phyloP scores from a whole-genome alignment of 73 alveolate species.

The Tetrahymena malaccensis region DNA sequence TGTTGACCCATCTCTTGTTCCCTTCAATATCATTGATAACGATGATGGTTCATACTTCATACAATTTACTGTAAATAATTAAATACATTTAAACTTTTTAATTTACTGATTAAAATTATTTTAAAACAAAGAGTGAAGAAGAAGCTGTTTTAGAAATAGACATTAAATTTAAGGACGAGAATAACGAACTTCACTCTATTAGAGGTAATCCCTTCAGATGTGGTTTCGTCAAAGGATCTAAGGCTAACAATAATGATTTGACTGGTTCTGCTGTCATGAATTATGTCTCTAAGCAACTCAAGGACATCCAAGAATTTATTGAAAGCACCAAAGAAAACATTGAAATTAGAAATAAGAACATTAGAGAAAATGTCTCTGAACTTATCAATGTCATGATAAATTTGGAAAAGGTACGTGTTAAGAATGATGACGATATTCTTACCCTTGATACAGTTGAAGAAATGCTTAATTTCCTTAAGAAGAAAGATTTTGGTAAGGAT shows the following conservation, averaged over 20 bases:
- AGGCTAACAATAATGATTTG: slow-evolving; percentile 71
- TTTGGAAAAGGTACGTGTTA: slow-evolving; percentile 56
- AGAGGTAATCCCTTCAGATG: slow-evolving; percentile 95
- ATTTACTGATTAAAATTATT: background rate
- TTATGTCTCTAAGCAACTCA: slow-evolving; percentile 61
- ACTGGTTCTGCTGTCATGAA: slow-evolving; percentile 91
- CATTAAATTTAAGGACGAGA: slow-evolving; percentile 77
- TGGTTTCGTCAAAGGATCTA: slow-evolving; percentile 70
- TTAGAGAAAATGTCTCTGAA: slow-evolving; percentile 68
- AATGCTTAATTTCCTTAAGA: slow-evolving; percentile 59
- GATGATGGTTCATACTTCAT: slow-evolving; percentile 78
- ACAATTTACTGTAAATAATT: slow-evolving; percentile 36
- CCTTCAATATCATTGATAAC: slow-evolving; percentile 50
- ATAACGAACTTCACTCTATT: slow-evolving; percentile 63
- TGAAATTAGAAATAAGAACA: slow-evolving; percentile 68
- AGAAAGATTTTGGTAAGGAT: slow-evolving; percentile 69
- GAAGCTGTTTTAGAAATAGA: slow-evolving; percentile 67
- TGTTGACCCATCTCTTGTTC: slow-evolving; percentile 56
- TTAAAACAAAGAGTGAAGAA: slow-evolving; percentile 26
- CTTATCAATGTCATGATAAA: slow-evolving; percentile 71
- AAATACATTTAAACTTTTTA: background rate
- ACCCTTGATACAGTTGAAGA: slow-evolving; percentile 75
- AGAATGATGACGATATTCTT: slow-evolving; percentile 63
- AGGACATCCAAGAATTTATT: slow-evolving; percentile 59
- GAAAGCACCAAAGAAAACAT: slow-evolving; percentile 62